Conservation (phyloP, 164 flowering plant genomes). For the Liquidambar formosana region DNA sequence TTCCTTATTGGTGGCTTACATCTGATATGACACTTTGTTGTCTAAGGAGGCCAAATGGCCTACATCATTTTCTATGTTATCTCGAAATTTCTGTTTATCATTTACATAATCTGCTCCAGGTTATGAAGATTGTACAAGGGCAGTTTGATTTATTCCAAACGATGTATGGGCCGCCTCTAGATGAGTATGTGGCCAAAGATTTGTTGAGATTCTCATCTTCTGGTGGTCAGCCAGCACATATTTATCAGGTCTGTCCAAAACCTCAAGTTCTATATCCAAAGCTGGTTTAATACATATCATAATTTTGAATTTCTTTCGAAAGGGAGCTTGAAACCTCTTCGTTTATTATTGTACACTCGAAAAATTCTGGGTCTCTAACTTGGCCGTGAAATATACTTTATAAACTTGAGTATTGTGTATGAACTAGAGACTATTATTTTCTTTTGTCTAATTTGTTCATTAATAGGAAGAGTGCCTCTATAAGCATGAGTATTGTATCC, state of each 20-base stretch:
- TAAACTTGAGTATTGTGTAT: background rate
- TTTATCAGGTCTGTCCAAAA: constrained; percentile 52
- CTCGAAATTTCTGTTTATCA: background rate
- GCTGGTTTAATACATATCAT: background rate
- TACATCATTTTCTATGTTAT: background rate
- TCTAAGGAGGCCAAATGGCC: background rate
- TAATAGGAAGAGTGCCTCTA: background rate
- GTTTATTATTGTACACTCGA: too few species aligned
- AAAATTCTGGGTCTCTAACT: background rate
- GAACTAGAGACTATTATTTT: background rate
- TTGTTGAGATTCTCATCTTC: constrained; percentile 44
- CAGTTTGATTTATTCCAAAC: constrained; percentile 58
- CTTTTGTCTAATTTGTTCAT: background rate
- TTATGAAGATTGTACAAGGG: constrained; percentile 71
- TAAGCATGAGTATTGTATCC: background rate
- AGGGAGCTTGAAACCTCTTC: background rate
- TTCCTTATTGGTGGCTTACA: background rate
- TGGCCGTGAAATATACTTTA: background rate
- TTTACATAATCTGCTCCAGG: constrained; percentile 37
- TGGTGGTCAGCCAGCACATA: constrained; percentile 24
- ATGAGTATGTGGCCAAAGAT: constrained; percentile 54
- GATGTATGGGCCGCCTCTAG: constrained; percentile 65
- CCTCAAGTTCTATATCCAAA: background rate
- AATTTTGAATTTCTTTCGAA: background rate
- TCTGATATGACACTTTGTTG: background rate